Percentiles rank a stretch among this genome's conserved stretches.
phyloP scores from a whole-genome alignment of 2,329 filamentous ascomycete genomes.

The Cordyceps militaris region DNA sequence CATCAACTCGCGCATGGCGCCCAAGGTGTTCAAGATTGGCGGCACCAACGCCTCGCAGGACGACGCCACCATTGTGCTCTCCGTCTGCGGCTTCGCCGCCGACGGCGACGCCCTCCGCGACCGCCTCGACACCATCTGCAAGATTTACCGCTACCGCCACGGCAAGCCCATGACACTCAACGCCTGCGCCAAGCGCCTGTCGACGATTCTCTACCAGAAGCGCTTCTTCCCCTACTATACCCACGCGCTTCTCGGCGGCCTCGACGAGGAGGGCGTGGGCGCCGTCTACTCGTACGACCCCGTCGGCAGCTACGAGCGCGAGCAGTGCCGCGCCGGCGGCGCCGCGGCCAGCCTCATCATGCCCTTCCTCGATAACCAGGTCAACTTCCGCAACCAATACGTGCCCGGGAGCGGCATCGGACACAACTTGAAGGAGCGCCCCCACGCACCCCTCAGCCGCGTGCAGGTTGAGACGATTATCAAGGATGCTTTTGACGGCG shows the following conservation, averaged over 20 bases:
- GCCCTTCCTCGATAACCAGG: constrained; percentile 98
- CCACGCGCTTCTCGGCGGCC: constrained; percentile 82
- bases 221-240: constrained; percentile 99
- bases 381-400: constrained; percentile 99
- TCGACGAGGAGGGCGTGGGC: constrained; percentile 91
- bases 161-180: constrained; percentile 93
- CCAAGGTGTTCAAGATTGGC: constrained; percentile 96
- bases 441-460: constrained; percentile 62
- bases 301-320: constrained; percentile 93
- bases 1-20: constrained; percentile 94
- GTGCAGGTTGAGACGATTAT: constrained; percentile 78
- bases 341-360: constrained; percentile 93
- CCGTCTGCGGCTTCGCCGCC: constrained; percentile 91
- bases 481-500: constrained; percentile 95
- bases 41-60: constrained; percentile 80
- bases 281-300: constrained; percentile 97
- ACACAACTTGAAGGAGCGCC: constrained; percentile 68
- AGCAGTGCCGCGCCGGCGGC: constrained; percentile 90
- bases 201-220: constrained; percentile 93
- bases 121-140: constrained; percentile 87
- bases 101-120: constrained; percentile 93
- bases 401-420: constrained; percentile 78
- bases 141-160: constrained; percentile 98
- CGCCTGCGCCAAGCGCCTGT: constrained; percentile 89
- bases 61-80: constrained; percentile 80